These are phyloP conservation scores for Pelargonium fulgidum DNA, from an alignment of 441 rosid genomes.

Conservation along the genomic window DNA sequence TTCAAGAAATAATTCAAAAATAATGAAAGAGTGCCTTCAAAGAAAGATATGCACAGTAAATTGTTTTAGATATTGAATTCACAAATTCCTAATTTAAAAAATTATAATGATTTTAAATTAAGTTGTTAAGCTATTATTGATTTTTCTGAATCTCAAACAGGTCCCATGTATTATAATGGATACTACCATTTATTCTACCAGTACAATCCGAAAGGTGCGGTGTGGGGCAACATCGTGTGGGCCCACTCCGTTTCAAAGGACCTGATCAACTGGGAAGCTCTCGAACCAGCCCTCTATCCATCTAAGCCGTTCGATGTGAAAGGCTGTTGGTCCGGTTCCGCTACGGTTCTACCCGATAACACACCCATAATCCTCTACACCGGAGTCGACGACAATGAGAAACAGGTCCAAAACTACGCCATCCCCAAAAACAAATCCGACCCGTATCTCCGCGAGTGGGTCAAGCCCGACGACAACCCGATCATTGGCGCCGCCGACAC, in stretches of 20 bases:
- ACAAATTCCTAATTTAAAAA: too few species aligned
- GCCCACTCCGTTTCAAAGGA: slow-evolving; percentile 51
- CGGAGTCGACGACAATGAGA: slow-evolving; percentile 20
- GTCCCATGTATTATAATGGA: slow-evolving; percentile 47
- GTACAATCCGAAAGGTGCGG: slow-evolving; percentile 35
- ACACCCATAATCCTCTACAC: slow-evolving; percentile 43
- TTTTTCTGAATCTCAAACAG: slow-evolving; percentile 20
- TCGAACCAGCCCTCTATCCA: slow-evolving; percentile 29
- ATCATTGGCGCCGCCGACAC: slow-evolving; percentile 29
- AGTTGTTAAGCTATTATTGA: too few species aligned
- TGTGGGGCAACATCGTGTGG: slow-evolving; percentile 37
- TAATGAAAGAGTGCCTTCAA: too few species aligned
- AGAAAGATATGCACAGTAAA: too few species aligned
- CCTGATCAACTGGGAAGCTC: slow-evolving; percentile 48
- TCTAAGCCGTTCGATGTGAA: slow-evolving; percentile 32
- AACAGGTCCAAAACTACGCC: slow-evolving; percentile 40
- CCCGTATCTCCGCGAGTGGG: slow-evolving; percentile 43
- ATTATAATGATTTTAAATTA: too few species aligned
- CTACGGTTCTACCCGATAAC: slow-evolving; percentile 33
- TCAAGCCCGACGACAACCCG: slow-evolving; percentile 38
- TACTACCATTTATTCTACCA: slow-evolving; percentile 51
- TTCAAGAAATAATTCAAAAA: too few species aligned
- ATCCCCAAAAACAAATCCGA: slow-evolving; percentile 39
- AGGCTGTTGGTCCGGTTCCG: slow-evolving; percentile 50
- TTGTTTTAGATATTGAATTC: too few species aligned